Evolutionary conservation across 2,329 filamentous ascomycete genomes (phyloP), one percentile per base, ranked within the genome.

Genomic region (Myriosclerotinia curreyana): DNA sequence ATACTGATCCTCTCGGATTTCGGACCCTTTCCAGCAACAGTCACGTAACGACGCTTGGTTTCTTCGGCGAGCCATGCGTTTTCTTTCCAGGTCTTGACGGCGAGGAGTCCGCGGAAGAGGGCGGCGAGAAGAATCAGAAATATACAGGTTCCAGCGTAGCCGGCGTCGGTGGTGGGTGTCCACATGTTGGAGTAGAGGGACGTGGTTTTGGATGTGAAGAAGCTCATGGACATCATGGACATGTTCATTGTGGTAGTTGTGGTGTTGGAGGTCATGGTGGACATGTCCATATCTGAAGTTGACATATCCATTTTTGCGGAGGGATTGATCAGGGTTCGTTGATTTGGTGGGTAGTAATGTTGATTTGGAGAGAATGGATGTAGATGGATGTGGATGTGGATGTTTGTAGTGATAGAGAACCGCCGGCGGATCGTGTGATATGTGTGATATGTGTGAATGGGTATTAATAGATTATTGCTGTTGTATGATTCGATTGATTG

Each of bases 101-200:
- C 92, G 59, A 94, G 79, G 20, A 96, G 80, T 25, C 81, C 78
- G 60, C 93, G 89, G 73, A 88, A 86, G 64, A 89, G 72, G 66
- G 87, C 80, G 66, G 87, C 87, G 60, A 98, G 86, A 52, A 89
- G 71, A 74, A 96, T 87, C 65, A 97, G 83, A 78, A 97, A 97
- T 75, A 97, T 90, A 80, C 94, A 96, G 36, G 92, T 96, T 64
- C 86, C 94, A 1, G 91, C 92, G 77, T 97, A 98, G 66, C 83
- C 79, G 70, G 88, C 91, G 7, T 82, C 79, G 44, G 79, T 87
- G 36, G 74, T 77, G 6, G 94, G 94, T 2, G 89, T 89, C 92
- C 93, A 98, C 60, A 80, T 75, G 28, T 77, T 75, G 20, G 90
- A 87, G 79, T 82, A 91, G 53, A 92, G 81, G 3, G 87, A 80